Conservation (phyloP, 345 rosid genomes). For the Populus davidiana region DNA sequence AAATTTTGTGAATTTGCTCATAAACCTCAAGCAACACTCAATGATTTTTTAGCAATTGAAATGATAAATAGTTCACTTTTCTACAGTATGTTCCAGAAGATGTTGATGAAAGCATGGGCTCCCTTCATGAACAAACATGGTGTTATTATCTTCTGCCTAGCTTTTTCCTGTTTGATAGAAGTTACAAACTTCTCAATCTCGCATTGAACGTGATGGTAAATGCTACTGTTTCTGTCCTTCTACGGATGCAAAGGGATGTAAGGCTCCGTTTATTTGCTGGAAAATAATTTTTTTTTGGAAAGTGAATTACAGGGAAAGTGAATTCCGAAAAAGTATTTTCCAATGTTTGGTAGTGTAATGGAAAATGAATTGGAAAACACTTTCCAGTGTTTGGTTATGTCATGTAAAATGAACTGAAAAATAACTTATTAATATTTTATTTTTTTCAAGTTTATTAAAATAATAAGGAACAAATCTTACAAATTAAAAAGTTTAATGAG, state of each 20-base stretch:
- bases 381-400: too few species aligned
- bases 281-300: too few species aligned
- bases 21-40: not conserved
- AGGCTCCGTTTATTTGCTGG: too few species aligned
- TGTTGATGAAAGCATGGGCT: slow-evolving; percentile 28
- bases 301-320: too few species aligned
- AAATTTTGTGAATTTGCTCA: not conserved
- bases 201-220: slow-evolving; percentile 47
- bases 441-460: too few species aligned
- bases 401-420: too few species aligned
- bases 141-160: slow-evolving; percentile 56
- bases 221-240: slow-evolving; percentile 47
- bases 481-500: too few species aligned
- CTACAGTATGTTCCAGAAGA: slow-evolving; percentile 56
- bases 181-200: slow-evolving; percentile 43
- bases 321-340: too few species aligned
- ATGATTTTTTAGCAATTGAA: not conserved
- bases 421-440: too few species aligned
- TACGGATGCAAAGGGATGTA: slow-evolving; percentile 51
- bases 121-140: slow-evolving; percentile 21
- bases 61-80: slow-evolving; percentile 2
- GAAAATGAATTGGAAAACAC: too few species aligned
- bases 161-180: slow-evolving; percentile 56
- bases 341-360: too few species aligned
- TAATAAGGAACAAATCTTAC: too few species aligned